Conservation (phyloP, 2,329 filamentous ascomycete species). For the Penicillium thymicola region DNA sequence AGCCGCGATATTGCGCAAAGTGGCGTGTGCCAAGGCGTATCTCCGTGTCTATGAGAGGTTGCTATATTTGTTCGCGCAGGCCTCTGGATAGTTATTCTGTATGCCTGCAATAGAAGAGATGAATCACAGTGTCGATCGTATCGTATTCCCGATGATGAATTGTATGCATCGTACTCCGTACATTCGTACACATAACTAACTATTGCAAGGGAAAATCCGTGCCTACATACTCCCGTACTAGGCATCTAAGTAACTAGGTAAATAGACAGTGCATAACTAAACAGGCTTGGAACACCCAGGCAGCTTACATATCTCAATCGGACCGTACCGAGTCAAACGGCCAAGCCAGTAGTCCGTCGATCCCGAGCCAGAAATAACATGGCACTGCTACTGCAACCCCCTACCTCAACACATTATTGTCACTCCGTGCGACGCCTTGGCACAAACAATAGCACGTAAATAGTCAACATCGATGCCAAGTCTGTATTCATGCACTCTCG, state of each 20-base stretch:
- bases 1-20: not conserved
- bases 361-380: slow-evolving; percentile 1
- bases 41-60: not conserved
- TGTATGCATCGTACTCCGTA: not conserved
- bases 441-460: slow-evolving; percentile 7
- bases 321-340: slow-evolving; percentile 8
- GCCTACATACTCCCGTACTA: not conserved
- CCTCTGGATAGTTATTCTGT: not conserved
- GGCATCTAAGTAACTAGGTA: not conserved
- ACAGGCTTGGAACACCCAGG: not conserved
- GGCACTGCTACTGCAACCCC: slow-evolving; percentile 10
- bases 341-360: slow-evolving; percentile 5
- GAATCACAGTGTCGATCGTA: not conserved
- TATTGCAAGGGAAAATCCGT: not conserved
- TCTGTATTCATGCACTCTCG: not conserved
- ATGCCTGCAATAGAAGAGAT: not conserved
- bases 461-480: slow-evolving; percentile 2
- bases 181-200: not conserved
- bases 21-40: not conserved
- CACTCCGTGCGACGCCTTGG: slow-evolving; percentile 8
- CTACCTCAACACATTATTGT: slow-evolving; percentile 1
- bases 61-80: slow-evolving; percentile 1
- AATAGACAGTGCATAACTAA: not conserved
- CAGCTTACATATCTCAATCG: slow-evolving; percentile 3
- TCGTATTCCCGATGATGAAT: not conserved